Percentiles rank a stretch among this genome's conserved stretches.
phyloP scores from a whole-genome alignment of 305 asterid species.

The Solanum aculeatissimum region DNA sequence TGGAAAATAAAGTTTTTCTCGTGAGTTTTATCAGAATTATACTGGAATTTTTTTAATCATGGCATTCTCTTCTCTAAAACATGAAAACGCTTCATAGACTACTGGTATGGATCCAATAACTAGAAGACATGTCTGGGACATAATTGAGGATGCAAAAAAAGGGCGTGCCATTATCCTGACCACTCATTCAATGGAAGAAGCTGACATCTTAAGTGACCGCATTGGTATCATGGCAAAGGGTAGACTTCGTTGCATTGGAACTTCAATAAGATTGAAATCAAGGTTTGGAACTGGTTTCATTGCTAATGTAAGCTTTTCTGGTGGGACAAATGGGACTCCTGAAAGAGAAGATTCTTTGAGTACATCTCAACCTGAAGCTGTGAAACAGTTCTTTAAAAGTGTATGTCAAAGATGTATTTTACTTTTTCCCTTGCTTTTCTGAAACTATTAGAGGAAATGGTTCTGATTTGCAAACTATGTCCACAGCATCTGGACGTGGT shows the following conservation, averaged over 20 bases:
- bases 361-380: slow-evolving; percentile 43
- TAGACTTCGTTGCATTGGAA: slow-evolving; percentile 93
- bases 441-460: background rate
- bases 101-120: slow-evolving; percentile 98
- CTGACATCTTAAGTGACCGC: slow-evolving; percentile 88
- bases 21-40: background rate
- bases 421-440: background rate
- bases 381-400: slow-evolving; percentile 61
- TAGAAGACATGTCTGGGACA: slow-evolving; percentile 90
- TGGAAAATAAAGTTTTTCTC: background rate
- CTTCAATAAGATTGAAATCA: slow-evolving; percentile 78
- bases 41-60: background rate
- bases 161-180: slow-evolving; percentile 91
- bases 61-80: background rate
- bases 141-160: slow-evolving; percentile 75
- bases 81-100: slow-evolving; percentile 33
- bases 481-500: slow-evolving; percentile 56
- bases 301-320: slow-evolving; percentile 64
- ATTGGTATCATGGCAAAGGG: slow-evolving; percentile 98
- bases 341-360: slow-evolving; percentile 18
- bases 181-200: slow-evolving; percentile 98
- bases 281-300: slow-evolving; percentile 75
- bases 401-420: slow-evolving; percentile 30
- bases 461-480: background rate
- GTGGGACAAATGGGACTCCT: slow-evolving; percentile 22